Evolutionary conservation across 108 stramenopile species (phyloP).

Genomic region (Cylindrotheca fusiformis): DNA sequence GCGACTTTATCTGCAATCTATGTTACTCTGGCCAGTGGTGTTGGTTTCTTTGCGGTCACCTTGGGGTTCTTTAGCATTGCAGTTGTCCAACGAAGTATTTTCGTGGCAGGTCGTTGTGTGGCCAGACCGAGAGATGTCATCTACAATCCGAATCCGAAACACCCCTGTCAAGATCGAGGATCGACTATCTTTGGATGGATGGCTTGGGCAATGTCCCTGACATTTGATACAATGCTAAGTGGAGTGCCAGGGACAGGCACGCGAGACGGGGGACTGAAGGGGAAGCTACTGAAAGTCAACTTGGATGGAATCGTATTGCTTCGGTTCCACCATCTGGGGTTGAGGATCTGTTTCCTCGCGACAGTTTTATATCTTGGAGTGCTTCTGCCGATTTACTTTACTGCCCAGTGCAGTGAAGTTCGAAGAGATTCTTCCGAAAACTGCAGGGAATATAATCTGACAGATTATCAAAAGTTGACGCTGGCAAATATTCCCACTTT

Average conservation of each 20-base stretch:
- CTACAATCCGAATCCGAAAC: constrained; percentile 44
- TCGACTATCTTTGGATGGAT: constrained; percentile 75
- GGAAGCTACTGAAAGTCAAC: constrained; percentile 67
- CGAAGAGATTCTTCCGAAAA: constrained; percentile 5
- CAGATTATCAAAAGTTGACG: constrained; percentile 75
- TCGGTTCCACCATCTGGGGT: constrained; percentile 75
- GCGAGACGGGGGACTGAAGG: constrained; percentile 57
- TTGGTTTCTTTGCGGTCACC: constrained; percentile 24
- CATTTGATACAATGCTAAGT: constrained; percentile 64
- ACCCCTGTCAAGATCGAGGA: constrained; percentile 53
- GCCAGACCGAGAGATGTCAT: constrained; percentile 66
- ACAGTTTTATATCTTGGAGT: constrained; percentile 54
- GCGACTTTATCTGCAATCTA: constrained; percentile 26
- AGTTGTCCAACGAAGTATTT: constrained; percentile 29
- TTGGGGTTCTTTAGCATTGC: constrained; percentile 57
- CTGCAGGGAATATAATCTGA: constrained; percentile 37
- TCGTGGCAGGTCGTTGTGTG: constrained; percentile 69
- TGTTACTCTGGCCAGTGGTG: constrained; percentile 13
- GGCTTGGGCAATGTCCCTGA: constrained; percentile 51
- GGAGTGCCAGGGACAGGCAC: constrained; percentile 87
- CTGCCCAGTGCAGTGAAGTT: constrained; percentile 36
- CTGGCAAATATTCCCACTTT: constrained; percentile 59
- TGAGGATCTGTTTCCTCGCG: constrained; percentile 52
- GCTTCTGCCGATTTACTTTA: constrained; percentile 66
- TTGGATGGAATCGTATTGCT: constrained; percentile 81